Base-by-base conservation (phyloP, 176 grass and related monocot species). In the Phragmites australis region DNA sequence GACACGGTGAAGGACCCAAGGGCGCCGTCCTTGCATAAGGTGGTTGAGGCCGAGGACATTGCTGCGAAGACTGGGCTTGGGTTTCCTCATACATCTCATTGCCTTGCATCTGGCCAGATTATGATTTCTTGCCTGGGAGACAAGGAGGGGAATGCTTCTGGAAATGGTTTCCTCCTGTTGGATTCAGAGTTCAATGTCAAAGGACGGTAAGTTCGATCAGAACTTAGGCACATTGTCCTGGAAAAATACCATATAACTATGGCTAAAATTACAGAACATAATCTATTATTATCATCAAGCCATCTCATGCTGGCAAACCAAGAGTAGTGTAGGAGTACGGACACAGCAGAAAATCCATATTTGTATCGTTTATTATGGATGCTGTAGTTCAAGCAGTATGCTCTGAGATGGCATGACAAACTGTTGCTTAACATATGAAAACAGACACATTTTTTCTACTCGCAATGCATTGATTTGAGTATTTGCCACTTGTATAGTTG, bases 141-240 rank as follows among this genome's bases (percentile, higher is more conserved):
- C 79, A 92, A 80, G 76, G 85, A 95, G 17, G 96, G 96, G 2
- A 93, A 98, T 87, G 90, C 90, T n/a, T 56, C 77, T 62, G 96
- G 92, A 11, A 95, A 77, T 78, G 96, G 96, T 26, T 98, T 94
- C 61, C 86, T 98, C 6, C 82, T 94, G 48, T 65, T 98, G 76
- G 96, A 98, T 91, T 98, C 96, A 9, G 90, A 98, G 10, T 98
- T 98, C 40, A 98, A 98, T 22, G 88, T 98, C 53, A 95, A 98
- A 90, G 92, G 92, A n/a, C 93, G 90, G 96, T 94, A 76, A 69
- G 74, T 77, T 47, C 16, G 63, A 57, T 53, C 49, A 83, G 51
- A 54, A 37, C 3, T 30, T 45, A 40, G 6, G 21, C 45, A 43
- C 19, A 62, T 62, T 69, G 6, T 8, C n/a, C 22, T 59, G 13